phyloP scores from a whole-genome alignment of 176 grass and related monocot genomes.

The Dactylis glomerata region DNA sequence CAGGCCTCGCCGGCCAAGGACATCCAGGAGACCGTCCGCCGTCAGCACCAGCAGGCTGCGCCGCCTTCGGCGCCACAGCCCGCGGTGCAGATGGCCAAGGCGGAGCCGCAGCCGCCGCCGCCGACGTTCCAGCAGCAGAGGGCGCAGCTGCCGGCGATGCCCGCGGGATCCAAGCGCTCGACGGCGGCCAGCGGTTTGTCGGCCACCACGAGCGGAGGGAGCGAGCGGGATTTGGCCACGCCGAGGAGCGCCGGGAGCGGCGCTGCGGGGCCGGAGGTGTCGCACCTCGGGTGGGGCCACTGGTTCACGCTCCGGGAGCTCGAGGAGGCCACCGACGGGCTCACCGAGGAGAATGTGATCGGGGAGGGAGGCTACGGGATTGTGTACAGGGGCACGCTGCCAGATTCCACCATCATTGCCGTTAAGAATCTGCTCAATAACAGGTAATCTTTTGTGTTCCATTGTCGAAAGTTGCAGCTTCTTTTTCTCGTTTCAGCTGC shows the following conservation, averaged over 20 bases:
- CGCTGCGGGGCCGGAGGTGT: conserved; percentile 57
- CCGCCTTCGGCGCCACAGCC: conserved; percentile 11
- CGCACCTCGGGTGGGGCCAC: conserved; percentile 91
- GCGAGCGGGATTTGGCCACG: conserved; percentile 36
- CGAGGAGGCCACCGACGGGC: conserved; percentile 69
- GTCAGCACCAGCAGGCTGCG: conserved; percentile 31
- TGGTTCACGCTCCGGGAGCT: conserved; percentile 94
- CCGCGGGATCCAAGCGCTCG: conserved; percentile 34
- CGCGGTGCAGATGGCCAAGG: conserved; percentile 55
- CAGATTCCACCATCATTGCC: conserved; percentile 62
- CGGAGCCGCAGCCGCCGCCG: conserved; percentile 38
- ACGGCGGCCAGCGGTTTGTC: conserved; percentile 38
- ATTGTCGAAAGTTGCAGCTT: not conserved
- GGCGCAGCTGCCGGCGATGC: conserved; percentile 31
- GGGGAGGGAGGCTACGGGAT: conserved; percentile 95
- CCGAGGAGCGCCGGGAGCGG: conserved; percentile 35
- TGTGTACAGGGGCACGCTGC: conserved; percentile 73
- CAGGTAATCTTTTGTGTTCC: conserved; percentile 38
- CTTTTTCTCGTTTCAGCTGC: not conserved
- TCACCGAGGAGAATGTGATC: conserved; percentile 90
- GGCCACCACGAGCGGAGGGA: conserved; percentile 73
- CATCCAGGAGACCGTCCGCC: conserved; percentile 69
- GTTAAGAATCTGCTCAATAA: conserved; percentile 96
- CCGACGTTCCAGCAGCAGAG: conserved; percentile 1
- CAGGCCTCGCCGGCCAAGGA: conserved; percentile 71